Evolutionary conservation across 164 flowering plant species (phyloP).

Genomic region (Stephania yunnanensis): DNA sequence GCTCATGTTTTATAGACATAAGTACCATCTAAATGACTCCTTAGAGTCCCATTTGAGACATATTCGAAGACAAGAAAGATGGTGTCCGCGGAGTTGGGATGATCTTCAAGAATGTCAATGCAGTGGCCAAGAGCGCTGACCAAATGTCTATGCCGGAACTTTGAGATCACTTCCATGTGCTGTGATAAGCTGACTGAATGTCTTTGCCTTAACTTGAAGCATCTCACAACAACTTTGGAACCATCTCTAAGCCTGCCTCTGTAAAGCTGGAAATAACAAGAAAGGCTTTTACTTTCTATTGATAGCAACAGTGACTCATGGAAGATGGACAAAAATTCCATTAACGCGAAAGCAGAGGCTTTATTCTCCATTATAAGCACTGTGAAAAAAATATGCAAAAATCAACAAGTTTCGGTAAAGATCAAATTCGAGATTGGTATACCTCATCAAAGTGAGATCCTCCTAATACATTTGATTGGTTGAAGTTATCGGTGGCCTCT

Average conservation of each 20-base stretch:
- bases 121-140: constrained; percentile 88
- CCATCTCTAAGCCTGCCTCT: constrained; percentile 74
- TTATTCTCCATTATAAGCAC: neutral
- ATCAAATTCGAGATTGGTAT: neutral
- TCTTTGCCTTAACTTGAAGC: constrained; percentile 54
- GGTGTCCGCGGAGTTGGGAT: constrained; percentile 37
- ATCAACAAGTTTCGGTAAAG: neutral
- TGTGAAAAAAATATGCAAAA: neutral
- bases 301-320: neutral
- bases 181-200: constrained; percentile 39
- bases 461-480: constrained; percentile 48
- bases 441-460: constrained; percentile 69
- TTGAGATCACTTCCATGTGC: constrained; percentile 54
- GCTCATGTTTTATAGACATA: neutral
- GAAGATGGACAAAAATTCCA: neutral
- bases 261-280: constrained; percentile 44
- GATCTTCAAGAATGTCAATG: constrained; percentile 44
- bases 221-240: constrained; percentile 41
- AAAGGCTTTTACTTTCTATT: neutral
- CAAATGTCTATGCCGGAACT: constrained; percentile 68
- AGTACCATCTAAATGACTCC: constrained; percentile 61
- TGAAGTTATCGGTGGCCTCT: constrained; percentile 75
- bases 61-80: constrained; percentile 59
- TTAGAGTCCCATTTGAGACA: constrained; percentile 54
- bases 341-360: neutral